Percentiles rank a stretch among this genome's conserved stretches.
Evolutionary conservation across 257 asterid species (phyloP).

Genomic region (Capsicum baccatum): DNA sequence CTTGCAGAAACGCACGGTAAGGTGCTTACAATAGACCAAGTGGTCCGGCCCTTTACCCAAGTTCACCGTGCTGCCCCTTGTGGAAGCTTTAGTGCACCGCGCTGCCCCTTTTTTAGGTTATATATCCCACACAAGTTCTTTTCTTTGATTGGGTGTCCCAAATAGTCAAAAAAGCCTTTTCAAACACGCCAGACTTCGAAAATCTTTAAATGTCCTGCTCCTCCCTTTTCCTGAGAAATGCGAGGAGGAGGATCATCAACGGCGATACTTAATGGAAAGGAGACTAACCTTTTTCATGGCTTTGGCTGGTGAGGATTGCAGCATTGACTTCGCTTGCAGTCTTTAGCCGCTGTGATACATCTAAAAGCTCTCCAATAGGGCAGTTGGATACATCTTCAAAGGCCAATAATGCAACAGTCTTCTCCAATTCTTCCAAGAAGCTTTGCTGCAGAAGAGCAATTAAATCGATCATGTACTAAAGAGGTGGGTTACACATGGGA

Average conservation of each 20-base stretch:
- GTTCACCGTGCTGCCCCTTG: too few species aligned
- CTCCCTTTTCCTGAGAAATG: background rate
- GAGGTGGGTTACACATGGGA: background rate
- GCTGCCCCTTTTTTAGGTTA: background rate
- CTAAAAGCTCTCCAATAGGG: slow-evolving; percentile 77
- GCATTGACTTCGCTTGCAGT: slow-evolving; percentile 93
- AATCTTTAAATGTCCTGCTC: background rate
- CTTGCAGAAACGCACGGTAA: too few species aligned
- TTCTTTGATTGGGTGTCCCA: background rate
- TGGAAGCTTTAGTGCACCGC: too few species aligned
- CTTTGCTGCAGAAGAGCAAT: slow-evolving; percentile 53
- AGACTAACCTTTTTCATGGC: slow-evolving; percentile 85
- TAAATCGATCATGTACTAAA: background rate
- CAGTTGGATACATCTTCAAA: slow-evolving; percentile 75
- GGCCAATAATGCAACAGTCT: slow-evolving; percentile 79
- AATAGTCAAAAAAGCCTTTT: background rate
- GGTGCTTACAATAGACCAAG: too few species aligned
- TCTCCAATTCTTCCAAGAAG: slow-evolving; percentile 82
- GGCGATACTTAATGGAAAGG: background rate
- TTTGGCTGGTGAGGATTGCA: slow-evolving; percentile 85
- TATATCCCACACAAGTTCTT: background rate
- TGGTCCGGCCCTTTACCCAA: too few species aligned
- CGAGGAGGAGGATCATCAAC: background rate
- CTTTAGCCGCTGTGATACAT: slow-evolving; percentile 76
- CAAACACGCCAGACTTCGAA: background rate